Percentiles rank a stretch among this genome's conserved stretches.
Conservation (phyloP, 441 rosid genomes). For the Theobroma grandiflorum region DNA sequence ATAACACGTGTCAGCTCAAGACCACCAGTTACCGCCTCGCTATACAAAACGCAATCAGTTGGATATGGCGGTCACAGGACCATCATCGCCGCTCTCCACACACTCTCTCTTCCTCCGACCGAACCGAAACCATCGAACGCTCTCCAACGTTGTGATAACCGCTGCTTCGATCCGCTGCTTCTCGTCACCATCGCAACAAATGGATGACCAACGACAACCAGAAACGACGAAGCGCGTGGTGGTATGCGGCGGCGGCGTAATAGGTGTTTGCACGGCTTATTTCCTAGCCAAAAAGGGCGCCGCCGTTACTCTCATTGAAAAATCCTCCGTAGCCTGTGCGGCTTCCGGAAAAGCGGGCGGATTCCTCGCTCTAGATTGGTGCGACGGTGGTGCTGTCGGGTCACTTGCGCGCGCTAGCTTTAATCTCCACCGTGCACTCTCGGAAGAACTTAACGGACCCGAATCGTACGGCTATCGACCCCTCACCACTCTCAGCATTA, state of each 20-base stretch:
- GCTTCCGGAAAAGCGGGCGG: constrained; percentile 93
- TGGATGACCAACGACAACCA: constrained; percentile 33
- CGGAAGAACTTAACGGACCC: constrained; percentile 71
- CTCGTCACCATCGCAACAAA: constrained; percentile 28
- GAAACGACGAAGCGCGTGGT: constrained; percentile 47
- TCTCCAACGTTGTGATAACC: neutral
- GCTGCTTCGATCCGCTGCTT: constrained; percentile 29
- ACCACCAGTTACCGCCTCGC: no score
- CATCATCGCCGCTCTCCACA: constrained; percentile 10
- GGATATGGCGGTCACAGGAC: constrained; percentile 30
- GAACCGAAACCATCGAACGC: neutral
- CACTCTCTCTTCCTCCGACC: constrained; percentile 21
- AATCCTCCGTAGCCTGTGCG: constrained; percentile 80
- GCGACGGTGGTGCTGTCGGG: constrained; percentile 67
- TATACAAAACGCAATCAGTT: neutral
- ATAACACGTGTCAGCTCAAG: constrained; percentile 18
- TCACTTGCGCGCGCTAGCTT: constrained; percentile 84
- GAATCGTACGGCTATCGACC: constrained; percentile 78
- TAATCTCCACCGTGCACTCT: constrained; percentile 78
- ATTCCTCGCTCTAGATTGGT: constrained; percentile 89
- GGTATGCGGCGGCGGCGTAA: constrained; percentile 84
- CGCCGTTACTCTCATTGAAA: constrained; percentile 74
- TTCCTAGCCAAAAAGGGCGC: constrained; percentile 80
- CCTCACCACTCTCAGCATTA: constrained; percentile 66
- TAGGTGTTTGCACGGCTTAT: constrained; percentile 89